phyloP scores from a whole-genome alignment of 1,139 yeast genomes.

The Yamadazyma membranifaciens region DNA sequence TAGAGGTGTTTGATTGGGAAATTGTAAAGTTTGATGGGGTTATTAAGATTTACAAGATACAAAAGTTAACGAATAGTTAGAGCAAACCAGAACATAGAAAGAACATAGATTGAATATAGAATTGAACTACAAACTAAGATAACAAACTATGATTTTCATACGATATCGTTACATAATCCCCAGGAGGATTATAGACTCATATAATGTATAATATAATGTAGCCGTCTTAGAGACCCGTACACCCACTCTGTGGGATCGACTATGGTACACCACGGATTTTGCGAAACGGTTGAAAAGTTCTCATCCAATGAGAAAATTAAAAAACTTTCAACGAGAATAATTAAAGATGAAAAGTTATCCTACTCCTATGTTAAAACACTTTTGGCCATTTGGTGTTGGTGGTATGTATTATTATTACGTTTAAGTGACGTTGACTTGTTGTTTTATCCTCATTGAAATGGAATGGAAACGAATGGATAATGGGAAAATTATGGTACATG shows the following conservation, averaged over 20 bases:
- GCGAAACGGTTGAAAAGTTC: background rate
- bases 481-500: background rate
- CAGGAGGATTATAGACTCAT: no score
- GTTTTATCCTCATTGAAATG: background rate
- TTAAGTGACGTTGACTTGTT: no score
- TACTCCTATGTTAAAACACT: slow-evolving; percentile 46
- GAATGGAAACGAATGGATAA: background rate
- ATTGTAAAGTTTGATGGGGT: slow-evolving; percentile 4
- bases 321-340: slow-evolving; percentile 6
- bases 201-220: no score
- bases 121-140: no score
- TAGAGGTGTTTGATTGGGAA: slow-evolving; percentile 31
- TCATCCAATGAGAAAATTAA: slow-evolving; percentile 5
- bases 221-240: background rate
- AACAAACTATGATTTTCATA: no score
- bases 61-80: no score
- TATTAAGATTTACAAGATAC: slow-evolving; percentile 1
- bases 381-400: slow-evolving; percentile 52
- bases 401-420: slow-evolving; percentile 37
- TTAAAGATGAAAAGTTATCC: slow-evolving; percentile 30
- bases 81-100: no score
- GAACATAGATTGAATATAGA: no score
- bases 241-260: background rate
- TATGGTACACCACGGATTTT: slow-evolving; percentile 1
- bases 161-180: no score